phyloP scores from a whole-genome alignment of 208 protist genomes.

The Crithidia acanthocephali region DNA sequence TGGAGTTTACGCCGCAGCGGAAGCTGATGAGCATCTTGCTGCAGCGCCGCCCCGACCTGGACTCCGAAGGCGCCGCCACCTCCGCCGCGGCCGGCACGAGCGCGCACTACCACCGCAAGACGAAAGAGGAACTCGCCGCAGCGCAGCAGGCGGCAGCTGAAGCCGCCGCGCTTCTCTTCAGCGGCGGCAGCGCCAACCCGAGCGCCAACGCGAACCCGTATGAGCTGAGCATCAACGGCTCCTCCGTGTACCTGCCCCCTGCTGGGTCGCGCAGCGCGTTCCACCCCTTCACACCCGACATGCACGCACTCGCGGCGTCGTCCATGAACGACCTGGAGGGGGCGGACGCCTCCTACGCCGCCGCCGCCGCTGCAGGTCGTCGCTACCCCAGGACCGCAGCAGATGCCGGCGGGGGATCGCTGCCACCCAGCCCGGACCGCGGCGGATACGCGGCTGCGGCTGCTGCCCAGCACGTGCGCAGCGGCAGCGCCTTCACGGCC shows the following conservation, averaged over 20 bases:
- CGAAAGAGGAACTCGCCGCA: background rate
- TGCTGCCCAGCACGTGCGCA: background rate
- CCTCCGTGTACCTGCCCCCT: background rate
- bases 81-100: constrained; percentile 24
- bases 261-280: background rate
- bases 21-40: constrained; percentile 92
- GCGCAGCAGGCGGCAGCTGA: constrained; percentile 8
- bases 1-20: constrained; percentile 82
- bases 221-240: background rate
- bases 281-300: constrained; percentile 3
- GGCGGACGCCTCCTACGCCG: background rate
- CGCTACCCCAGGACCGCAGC: background rate
- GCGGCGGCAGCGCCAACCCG: background rate
- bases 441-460: background rate
- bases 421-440: background rate
- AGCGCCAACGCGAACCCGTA: background rate
- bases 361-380: background rate
- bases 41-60: constrained; percentile 41
- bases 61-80: constrained; percentile 33
- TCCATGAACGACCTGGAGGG: constrained; percentile 1
- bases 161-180: background rate
- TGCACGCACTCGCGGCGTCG: background rate
- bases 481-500: background rate
- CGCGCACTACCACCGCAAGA: constrained; percentile 42
- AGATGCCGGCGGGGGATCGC: background rate